A percentile compares a stretch with the other conserved stretches of the same genome.
Evolutionary conservation across 768 basidiomycete species (phyloP).

Genomic region (Xerocomellus intermedius): DNA sequence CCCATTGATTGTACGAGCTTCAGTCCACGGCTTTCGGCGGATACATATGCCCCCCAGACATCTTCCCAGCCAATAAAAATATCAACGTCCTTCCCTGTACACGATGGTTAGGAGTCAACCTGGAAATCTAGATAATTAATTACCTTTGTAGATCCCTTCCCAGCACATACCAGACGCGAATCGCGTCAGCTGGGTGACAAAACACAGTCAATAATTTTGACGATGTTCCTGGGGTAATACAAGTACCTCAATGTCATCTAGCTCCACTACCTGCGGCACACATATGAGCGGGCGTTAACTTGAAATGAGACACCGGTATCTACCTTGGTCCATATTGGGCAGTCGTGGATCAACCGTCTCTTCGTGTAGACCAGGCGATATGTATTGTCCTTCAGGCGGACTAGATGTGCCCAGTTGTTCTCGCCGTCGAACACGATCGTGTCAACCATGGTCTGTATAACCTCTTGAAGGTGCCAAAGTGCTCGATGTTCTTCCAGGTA

Average conservation of each 20-base stretch:
- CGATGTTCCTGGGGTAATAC: neutral
- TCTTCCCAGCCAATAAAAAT: constrained; percentile 29
- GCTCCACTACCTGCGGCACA: constrained; percentile 26
- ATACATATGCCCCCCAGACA: constrained; percentile 22
- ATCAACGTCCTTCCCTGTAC: constrained; percentile 28
- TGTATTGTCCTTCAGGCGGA: constrained; percentile 27
- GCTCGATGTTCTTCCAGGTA: constrained; percentile 24
- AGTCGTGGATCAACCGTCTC: constrained; percentile 19
- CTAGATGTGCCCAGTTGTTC: constrained; percentile 35
- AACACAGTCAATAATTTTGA: neutral
- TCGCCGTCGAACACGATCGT: constrained; percentile 28
- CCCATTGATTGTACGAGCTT: constrained; percentile 30
- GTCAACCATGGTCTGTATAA: constrained; percentile 36
- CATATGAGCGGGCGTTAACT: neutral
- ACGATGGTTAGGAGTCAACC: neutral
- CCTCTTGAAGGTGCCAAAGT: constrained; percentile 25
- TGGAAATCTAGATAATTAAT: neutral
- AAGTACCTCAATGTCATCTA: constrained; percentile 32
- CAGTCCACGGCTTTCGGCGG: constrained; percentile 29
- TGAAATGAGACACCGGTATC: neutral
- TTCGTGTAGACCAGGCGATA: constrained; percentile 30
- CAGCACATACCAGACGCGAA: constrained; percentile 19
- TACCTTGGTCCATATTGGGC: constrained; percentile 33
- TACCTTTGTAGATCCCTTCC: constrained; percentile 32
- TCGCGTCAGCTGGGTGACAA: constrained; percentile 25